These are phyloP conservation scores for Aquilaria yunnanensis DNA, from an alignment of 345 rosid species.

Conservation along the genomic window DNA sequence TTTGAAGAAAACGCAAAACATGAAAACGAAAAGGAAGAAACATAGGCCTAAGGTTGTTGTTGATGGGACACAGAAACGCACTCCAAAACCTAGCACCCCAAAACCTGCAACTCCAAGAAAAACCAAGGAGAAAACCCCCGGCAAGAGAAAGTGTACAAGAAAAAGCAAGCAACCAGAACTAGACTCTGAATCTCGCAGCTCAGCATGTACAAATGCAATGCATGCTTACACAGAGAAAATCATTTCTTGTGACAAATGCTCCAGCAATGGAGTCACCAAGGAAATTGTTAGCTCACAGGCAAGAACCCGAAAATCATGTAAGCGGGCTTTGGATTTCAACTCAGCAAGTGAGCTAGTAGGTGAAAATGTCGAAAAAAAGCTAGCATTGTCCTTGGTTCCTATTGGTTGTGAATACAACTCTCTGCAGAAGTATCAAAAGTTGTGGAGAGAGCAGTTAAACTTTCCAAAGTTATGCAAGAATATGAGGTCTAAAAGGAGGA, in stretches of 20 bases:
- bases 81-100: conserved; percentile 4
- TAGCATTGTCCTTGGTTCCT: too few species aligned
- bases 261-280: neutral
- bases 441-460: too few species aligned
- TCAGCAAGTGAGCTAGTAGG: neutral
- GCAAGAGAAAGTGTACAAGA: conserved; percentile 11
- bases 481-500: conserved; percentile 17
- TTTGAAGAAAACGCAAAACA: conserved; percentile 9
- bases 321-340: conserved; percentile 8
- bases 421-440: too few species aligned
- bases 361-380: too few species aligned
- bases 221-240: neutral
- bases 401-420: too few species aligned
- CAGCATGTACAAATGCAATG: neutral
- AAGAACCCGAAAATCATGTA: neutral
- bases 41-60: conserved; percentile 24
- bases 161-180: neutral
- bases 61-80: conserved; percentile 8
- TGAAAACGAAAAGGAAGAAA: conserved; percentile 20
- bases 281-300: neutral
- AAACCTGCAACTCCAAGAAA: conserved; percentile 5
- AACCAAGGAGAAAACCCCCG: neutral
- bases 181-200: neutral
- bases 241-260: neutral
- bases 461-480: conserved; percentile 1